Evolutionary conservation across 768 basidiomycete species (phyloP), one percentile per base, ranked within the genome.

Genomic region (Leccinum olivaceopallidum): DNA sequence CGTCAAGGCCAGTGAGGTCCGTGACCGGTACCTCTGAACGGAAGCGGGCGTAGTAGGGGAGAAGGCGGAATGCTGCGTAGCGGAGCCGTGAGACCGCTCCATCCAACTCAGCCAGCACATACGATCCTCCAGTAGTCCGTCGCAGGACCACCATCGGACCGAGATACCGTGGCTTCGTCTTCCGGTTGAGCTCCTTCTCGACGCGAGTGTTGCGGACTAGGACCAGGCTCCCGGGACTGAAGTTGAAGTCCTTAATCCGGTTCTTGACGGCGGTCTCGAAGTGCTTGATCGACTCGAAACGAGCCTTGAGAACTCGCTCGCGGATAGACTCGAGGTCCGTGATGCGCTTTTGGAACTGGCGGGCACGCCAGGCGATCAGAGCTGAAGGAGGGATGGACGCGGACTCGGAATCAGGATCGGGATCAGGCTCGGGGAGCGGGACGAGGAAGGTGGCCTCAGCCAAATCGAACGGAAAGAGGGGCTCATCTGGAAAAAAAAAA

Each of bases 131-230:
- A 6, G 26, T 44, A n/a, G 54, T 55, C 39, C 10, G 20, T 8
- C 26, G 18, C 22, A 55, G 37, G 8, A 55, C 54, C 6, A 55
- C 54, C 54, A 55, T 55, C 26, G 54, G 54, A 10, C 54, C 26
- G 2, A 55, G 13, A 8, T 55, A 55, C 24, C 18, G 7, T 9
- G 54, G 54, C 54, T 55, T 55, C 10, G 16, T 44, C 26, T 55
- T 55, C 14, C 26, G 10, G 26, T 55, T 55, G 4, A 55, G 26
- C 13, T 55, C 54, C 16, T 39, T 55, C 16, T 55, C 24, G 13
- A 55, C 6, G 3, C 16, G 3, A 3, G 37, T 24, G 14, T 55
- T 55, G 6, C 9, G 9, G 18, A 55, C 54, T 8, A 55, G 22
- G 16, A 55, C 18, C 2, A 55, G 39, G 28, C 20, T 44, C 2